A percentile compares a stretch with the other conserved stretches of the same genome.
Evolutionary conservation across 2,329 filamentous ascomycete species (phyloP).

Genomic region (Ophiostoma sp.): DNA sequence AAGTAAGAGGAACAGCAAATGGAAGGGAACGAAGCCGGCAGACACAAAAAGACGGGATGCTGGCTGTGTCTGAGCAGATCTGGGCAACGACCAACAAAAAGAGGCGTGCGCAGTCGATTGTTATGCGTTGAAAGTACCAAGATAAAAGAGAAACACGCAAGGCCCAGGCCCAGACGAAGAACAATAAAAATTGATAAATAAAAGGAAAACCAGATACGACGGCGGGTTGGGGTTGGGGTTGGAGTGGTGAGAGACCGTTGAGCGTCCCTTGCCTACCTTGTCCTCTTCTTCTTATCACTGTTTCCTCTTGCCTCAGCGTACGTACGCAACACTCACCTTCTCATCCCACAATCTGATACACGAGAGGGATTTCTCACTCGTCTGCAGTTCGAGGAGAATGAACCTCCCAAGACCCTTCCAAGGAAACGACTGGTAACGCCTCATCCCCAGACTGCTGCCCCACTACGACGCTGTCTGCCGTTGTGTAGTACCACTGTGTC

Average conservation of each 20-base stretch:
- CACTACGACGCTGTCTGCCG: not conserved
- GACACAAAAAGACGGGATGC: not conserved
- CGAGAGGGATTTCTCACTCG: not conserved
- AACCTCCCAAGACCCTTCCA: not conserved
- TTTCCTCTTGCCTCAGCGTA: slow-evolving; percentile 6
- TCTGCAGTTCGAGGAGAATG: not conserved
- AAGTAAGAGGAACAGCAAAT: not conserved
- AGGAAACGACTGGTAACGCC: not conserved
- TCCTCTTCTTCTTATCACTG: not conserved
- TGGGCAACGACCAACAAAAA: not conserved
- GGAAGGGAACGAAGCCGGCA: slow-evolving; percentile 2
- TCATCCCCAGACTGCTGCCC: not conserved
- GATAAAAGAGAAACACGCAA: slow-evolving; percentile 21
- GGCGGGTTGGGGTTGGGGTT: not conserved
- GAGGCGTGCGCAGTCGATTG: not conserved
- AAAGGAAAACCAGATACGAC: not conserved
- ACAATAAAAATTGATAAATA: not conserved
- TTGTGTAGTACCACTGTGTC: not conserved
- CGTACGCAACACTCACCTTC: not conserved
- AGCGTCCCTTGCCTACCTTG: not conserved
- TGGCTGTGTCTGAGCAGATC: not conserved
- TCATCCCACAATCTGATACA: slow-evolving; percentile 16
- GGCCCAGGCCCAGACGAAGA: not conserved
- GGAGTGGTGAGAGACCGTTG: not conserved
- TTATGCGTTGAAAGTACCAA: slow-evolving; percentile 20